Evolutionary conservation across 2,329 filamentous ascomycete species (phyloP).

Genomic region (Aspergillus pseudotamarii): DNA sequence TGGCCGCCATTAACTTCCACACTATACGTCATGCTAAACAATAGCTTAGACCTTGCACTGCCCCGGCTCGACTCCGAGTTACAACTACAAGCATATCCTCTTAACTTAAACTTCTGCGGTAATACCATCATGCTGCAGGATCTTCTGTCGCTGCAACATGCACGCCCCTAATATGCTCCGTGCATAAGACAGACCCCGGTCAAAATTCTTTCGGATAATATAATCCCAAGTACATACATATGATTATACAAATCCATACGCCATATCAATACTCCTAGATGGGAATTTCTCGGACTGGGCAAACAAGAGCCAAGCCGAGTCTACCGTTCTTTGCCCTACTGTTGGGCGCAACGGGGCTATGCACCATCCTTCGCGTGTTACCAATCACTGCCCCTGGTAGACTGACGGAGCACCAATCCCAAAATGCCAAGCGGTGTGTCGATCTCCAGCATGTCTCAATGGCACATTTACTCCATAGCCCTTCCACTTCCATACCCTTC

Average conservation of each 20-base stretch:
- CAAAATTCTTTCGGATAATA: background rate
- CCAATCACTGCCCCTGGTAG: background rate
- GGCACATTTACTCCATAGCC: background rate
- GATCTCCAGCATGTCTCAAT: background rate
- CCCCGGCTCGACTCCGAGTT: background rate
- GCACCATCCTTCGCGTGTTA: slow-evolving; percentile 8
- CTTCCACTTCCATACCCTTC: background rate
- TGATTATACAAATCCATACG: background rate
- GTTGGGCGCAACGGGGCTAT: slow-evolving; percentile 21
- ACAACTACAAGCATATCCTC: background rate
- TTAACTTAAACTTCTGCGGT: background rate
- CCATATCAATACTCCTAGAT: background rate
- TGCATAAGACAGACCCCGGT: background rate
- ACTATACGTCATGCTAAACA: background rate
- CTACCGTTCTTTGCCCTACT: slow-evolving; percentile 5
- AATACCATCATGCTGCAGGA: background rate
- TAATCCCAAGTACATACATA: background rate
- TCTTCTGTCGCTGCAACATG: background rate
- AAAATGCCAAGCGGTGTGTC: slow-evolving; percentile 1
- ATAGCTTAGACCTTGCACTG: background rate
- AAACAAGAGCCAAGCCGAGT: background rate
- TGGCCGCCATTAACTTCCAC: background rate
- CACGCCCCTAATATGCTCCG: background rate
- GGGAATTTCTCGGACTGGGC: background rate
- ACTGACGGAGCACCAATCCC: background rate